Percentiles rank a stretch among this genome's conserved stretches.
Evolutionary conservation across 192 early-diverging fungal genomes (phyloP).

Genomic region (Rhizophagus sp.): DNA sequence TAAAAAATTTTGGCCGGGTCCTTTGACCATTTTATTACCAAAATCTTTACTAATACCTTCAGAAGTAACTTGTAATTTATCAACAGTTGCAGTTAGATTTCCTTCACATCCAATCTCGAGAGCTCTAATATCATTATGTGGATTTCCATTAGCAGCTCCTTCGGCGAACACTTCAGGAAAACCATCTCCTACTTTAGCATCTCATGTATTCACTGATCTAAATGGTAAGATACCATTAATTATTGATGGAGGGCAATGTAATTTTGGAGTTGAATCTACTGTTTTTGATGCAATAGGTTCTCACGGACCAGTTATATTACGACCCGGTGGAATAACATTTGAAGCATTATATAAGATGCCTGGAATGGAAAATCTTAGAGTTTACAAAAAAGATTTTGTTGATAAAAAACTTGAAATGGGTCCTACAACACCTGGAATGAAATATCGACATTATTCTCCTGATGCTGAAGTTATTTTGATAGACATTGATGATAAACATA

Average conservation of each 20-base stretch:
- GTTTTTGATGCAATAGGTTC: constrained; percentile 84
- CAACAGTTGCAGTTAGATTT: constrained; percentile 88
- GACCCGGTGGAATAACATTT: constrained; percentile 90
- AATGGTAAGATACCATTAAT: constrained; percentile 79
- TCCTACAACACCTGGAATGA: constrained; percentile 99
- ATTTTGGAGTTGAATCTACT: constrained; percentile 90
- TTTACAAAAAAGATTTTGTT: constrained; percentile 80
- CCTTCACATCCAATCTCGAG: constrained; percentile 91
- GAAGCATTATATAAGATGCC: constrained; percentile 66
- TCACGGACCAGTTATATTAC: constrained; percentile 71
- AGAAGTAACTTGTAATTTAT: constrained; percentile 80
- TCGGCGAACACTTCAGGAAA: constrained; percentile 97
- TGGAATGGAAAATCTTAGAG: constrained; percentile 67
- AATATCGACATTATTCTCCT: constrained; percentile 98
- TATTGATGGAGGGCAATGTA: constrained; percentile 87
- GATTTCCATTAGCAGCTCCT: constrained; percentile 93
- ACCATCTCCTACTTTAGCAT: constrained; percentile 90
- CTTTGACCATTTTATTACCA: constrained; percentile 89
- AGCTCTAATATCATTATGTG: constrained; percentile 80
- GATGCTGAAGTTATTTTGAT: constrained; percentile 82
- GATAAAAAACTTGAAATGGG: constrained; percentile 67
- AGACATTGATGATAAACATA: constrained; percentile 34
- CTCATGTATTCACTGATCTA: constrained; percentile 86
- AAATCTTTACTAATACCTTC: constrained; percentile 67
- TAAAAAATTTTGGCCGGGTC: constrained; percentile 85